Evolutionary conservation across 306 rosid genomes (phyloP).

Genomic region (Ammopiptanthus mongolicus): DNA sequence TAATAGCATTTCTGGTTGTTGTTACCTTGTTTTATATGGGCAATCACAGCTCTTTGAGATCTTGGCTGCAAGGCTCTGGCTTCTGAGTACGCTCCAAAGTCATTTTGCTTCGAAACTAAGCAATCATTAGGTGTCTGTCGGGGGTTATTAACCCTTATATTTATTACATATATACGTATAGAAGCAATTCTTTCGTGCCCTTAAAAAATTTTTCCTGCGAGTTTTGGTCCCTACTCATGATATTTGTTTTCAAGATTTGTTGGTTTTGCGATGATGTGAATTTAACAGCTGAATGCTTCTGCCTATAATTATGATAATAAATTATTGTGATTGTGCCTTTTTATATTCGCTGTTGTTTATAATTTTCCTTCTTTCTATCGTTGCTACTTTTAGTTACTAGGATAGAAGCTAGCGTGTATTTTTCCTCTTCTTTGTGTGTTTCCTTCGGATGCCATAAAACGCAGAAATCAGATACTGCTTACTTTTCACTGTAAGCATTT

Average conservation of each 20-base stretch:
- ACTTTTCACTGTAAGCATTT: too few relatives aligned
- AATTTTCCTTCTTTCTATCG: neutral
- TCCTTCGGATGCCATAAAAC: too few relatives aligned
- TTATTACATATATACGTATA: slow-evolving; percentile 28
- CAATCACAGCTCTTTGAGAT: slow-evolving; percentile 36
- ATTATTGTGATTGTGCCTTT: slow-evolving; percentile 30
- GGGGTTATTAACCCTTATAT: slow-evolving; percentile 47
- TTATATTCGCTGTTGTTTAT: neutral
- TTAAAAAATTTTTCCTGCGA: slow-evolving; percentile 34
- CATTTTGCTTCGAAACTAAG: slow-evolving; percentile 24
- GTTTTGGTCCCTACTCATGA: slow-evolving; percentile 25
- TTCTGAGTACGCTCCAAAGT: slow-evolving; percentile 34
- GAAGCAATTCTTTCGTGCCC: slow-evolving; percentile 49
- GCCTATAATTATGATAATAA: slow-evolving; percentile 31
- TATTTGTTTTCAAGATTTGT: slow-evolving; percentile 24
- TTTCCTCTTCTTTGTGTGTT: neutral
- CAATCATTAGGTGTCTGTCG: slow-evolving; percentile 20
- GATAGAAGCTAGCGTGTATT: neutral
- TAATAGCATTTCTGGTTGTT: slow-evolving; percentile 26
- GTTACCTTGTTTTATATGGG: slow-evolving; percentile 49
- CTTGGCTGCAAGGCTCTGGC: slow-evolving; percentile 35
- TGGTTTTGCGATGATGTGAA: slow-evolving; percentile 11
- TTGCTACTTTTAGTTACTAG: neutral
- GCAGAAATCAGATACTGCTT: too few relatives aligned
- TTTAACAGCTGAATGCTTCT: slow-evolving; percentile 20